Conservation (phyloP, 2,329 filamentous ascomycete species). For the Talaromyces albobiverticillius region DNA sequence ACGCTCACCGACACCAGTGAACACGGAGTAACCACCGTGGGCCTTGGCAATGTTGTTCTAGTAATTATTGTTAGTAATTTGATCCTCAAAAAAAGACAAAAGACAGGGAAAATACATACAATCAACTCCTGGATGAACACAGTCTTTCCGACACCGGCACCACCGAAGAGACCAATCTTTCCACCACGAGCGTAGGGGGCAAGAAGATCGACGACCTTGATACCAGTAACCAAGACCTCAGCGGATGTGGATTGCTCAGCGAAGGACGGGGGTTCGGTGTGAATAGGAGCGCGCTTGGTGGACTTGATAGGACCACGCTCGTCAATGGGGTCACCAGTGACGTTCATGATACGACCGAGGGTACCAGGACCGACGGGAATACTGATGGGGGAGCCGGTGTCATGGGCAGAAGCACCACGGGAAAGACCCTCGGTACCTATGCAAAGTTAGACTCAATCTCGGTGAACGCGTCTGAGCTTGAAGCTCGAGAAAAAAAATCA, state of each 20-base stretch:
- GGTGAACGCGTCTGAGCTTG: background rate
- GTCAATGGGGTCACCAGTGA: conserved; percentile 99
- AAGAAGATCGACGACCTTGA: conserved; percentile 99
- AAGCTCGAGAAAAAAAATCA: conserved; percentile 7
- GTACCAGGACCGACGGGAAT: conserved; percentile 92
- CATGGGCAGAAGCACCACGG: conserved; percentile 78
- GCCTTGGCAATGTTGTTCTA: conserved; percentile 99
- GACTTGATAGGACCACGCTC: conserved; percentile 98
- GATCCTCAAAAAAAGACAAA: background rate
- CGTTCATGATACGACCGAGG: conserved; percentile 99
- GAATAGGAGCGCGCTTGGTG: conserved; percentile 82
- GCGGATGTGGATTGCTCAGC: conserved; percentile 92
- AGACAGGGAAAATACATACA: conserved; percentile 47
- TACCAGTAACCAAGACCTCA: conserved; percentile 97
- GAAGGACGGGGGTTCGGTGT: conserved; percentile 90
- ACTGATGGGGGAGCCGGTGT: conserved; percentile 93
- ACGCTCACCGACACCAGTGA: conserved; percentile 99
- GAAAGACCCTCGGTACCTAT: conserved; percentile 98
- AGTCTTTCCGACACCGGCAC: conserved; percentile 99
- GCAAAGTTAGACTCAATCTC: conserved; percentile 2
- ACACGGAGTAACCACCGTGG: conserved; percentile 99
- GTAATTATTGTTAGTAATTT: conserved; percentile 27
- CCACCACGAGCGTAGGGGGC: conserved; percentile 99
- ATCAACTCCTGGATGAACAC: conserved; percentile 99
- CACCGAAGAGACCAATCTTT: conserved; percentile 99